Evolutionary conservation across 164 flowering plant species (phyloP).

Genomic region (Liriodendron chinense): DNA sequence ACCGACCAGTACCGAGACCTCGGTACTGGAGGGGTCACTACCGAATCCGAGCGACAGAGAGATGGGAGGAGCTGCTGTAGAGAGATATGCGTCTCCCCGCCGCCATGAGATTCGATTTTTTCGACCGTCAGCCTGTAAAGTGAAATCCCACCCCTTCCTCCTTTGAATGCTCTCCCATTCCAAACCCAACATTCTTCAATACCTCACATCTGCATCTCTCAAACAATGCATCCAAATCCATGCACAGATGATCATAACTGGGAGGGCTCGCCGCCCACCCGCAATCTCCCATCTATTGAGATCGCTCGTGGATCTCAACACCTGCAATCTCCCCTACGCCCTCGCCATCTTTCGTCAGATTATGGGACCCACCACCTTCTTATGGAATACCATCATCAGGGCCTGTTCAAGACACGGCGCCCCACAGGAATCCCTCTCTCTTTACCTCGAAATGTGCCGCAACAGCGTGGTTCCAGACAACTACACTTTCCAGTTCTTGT

Average conservation of each 20-base stretch:
- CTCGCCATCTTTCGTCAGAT: constrained; percentile 10
- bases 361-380: constrained; percentile 8
- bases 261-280: constrained; percentile 2
- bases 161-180: neutral
- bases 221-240: constrained; percentile 2
- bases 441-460: constrained; percentile 15
- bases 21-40: too few species aligned
- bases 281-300: neutral
- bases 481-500: constrained; percentile 17
- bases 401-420: constrained; percentile 9
- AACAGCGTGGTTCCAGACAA: constrained; percentile 1
- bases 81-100: too few species aligned
- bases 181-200: constrained; percentile 26
- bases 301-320: constrained; percentile 6
- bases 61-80: too few species aligned
- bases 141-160: too few species aligned
- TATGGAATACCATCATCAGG: constrained; percentile 21
- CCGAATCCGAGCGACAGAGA: too few species aligned
- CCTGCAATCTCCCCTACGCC: constrained; percentile 5
- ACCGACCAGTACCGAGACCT: too few species aligned
- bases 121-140: too few species aligned
- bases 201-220: constrained; percentile 18
- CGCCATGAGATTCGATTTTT: too few species aligned
- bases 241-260: constrained; percentile 15
- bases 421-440: constrained; percentile 8